Conservation (phyloP, 2,329 filamentous ascomycete genomes). For the Fusarium sp. region DNA sequence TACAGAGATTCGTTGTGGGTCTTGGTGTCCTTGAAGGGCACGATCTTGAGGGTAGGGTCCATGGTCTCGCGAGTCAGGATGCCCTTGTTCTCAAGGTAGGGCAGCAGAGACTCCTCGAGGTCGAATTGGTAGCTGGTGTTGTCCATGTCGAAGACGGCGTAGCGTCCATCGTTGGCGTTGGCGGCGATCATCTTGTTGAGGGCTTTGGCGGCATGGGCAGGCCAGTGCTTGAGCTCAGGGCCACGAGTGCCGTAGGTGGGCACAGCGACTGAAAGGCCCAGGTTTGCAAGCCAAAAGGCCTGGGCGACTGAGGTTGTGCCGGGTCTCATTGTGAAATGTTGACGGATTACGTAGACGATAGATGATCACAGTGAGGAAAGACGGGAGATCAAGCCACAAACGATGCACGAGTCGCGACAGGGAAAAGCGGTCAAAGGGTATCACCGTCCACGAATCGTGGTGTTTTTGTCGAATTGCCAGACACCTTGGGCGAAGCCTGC, state of each 20-base stretch:
- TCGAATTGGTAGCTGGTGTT: slow-evolving; percentile 62
- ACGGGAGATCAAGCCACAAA: not conserved
- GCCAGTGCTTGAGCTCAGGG: slow-evolving; percentile 55
- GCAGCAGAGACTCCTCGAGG: slow-evolving; percentile 61
- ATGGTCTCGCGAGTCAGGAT: slow-evolving; percentile 59
- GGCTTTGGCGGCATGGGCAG: slow-evolving; percentile 52
- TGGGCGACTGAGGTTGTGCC: slow-evolving; percentile 23
- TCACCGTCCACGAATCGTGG: not conserved
- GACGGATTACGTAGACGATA: not conserved
- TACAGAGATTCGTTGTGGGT: slow-evolving; percentile 59
- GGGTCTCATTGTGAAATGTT: slow-evolving; percentile 29
- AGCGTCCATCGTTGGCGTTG: slow-evolving; percentile 57
- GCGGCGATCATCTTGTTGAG: slow-evolving; percentile 57
- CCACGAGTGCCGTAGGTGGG: slow-evolving; percentile 37
- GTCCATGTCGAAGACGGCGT: slow-evolving; percentile 63
- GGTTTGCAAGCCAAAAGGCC: slow-evolving; percentile 36
- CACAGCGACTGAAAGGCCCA: slow-evolving; percentile 23
- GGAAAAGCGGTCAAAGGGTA: no score
- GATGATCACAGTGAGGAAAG: not conserved
- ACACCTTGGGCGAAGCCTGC: not conserved
- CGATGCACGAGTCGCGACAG: not conserved
- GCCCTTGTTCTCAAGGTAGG: slow-evolving; percentile 60
- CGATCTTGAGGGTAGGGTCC: slow-evolving; percentile 58
- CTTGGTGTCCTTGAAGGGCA: slow-evolving; percentile 59
- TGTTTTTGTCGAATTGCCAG: not conserved